These are phyloP conservation scores for Aspergillus alliaceus DNA, from an alignment of 2,329 filamentous ascomycete genomes.

Conservation along the genomic window DNA sequence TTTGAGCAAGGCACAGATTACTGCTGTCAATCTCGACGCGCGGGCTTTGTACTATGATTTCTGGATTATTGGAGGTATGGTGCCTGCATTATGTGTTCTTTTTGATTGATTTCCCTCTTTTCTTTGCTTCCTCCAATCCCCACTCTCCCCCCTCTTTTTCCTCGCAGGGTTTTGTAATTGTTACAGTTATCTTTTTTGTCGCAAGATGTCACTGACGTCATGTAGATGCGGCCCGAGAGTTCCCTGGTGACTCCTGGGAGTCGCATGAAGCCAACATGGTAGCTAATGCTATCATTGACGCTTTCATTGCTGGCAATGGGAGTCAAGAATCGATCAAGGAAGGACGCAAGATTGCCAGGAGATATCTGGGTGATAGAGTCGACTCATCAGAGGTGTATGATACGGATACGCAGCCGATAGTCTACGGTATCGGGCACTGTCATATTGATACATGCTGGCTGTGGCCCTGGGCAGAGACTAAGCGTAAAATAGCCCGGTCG, in stretches of 20 bases:
- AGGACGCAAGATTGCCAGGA: conserved; percentile 77
- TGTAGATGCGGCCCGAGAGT: conserved; percentile 82
- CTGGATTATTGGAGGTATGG: conserved; percentile 74
- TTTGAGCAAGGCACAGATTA: conserved; percentile 77
- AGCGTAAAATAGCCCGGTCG: conserved; percentile 90
- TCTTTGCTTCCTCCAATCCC: too few relatives aligned
- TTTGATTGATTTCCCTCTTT: too few relatives aligned
- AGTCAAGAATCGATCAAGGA: conserved; percentile 72
- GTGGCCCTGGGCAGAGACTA: conserved; percentile 97
- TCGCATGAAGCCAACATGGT: conserved; percentile 81
- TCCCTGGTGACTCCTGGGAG: conserved; percentile 84
- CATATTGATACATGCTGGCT: conserved; percentile 99
- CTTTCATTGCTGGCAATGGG: conserved; percentile 76
- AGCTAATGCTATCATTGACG: conserved; percentile 84
- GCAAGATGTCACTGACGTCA: not conserved
- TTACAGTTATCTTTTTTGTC: not conserved
- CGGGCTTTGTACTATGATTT: conserved; percentile 85
- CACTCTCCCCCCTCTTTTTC: too few relatives aligned
- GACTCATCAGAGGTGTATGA: conserved; percentile 85
- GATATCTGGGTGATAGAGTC: conserved; percentile 78
- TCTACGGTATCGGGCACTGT: conserved; percentile 90
- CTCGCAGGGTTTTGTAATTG: too few relatives aligned
- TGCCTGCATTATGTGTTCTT: not conserved
- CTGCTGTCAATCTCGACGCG: conserved; percentile 83
- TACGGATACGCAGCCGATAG: conserved; percentile 69